These are phyloP conservation scores for Ganoderma sinense DNA, from an alignment of 1,284 basidiomycete genomes.

Conservation along the genomic window DNA sequence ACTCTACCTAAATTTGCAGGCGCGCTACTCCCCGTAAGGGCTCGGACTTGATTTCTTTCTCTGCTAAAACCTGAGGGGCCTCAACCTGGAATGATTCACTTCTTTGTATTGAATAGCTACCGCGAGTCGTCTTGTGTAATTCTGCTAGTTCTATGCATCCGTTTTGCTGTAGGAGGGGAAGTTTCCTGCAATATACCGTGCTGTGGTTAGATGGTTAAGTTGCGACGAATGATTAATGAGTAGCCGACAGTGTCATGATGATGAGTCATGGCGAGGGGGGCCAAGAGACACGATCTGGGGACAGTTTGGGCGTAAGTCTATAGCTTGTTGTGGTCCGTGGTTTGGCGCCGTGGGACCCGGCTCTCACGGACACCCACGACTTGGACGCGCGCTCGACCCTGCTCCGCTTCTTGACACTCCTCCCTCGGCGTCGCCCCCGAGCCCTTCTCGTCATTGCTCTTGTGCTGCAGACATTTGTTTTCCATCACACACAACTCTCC, in stretches of 20 bases:
- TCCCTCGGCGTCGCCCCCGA: background rate
- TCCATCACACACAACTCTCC: background rate
- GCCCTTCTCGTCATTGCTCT: background rate
- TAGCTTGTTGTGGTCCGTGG: too few species aligned
- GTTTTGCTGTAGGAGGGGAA: background rate
- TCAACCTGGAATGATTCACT: background rate
- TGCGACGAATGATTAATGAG: too few species aligned
- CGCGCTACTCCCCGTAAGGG: slow-evolving; percentile 20
- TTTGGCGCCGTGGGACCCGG: background rate
- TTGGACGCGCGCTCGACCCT: background rate
- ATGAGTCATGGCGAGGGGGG: background rate
- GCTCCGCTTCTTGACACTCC: background rate
- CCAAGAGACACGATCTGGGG: background rate
- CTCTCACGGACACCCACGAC: background rate
- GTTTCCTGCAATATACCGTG: background rate
- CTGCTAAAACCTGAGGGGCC: background rate
- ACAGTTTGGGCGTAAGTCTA: too few species aligned
- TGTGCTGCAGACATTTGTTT: background rate
- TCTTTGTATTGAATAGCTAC: background rate
- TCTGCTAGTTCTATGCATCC: background rate
- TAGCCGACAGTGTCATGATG: background rate
- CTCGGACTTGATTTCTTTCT: background rate
- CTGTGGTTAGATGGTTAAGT: background rate
- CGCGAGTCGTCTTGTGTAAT: background rate
- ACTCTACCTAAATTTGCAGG: slow-evolving; percentile 12